These are phyloP conservation scores for Ochromonas danica DNA, from an alignment of 108 stramenopile genomes.

Conservation along the genomic window DNA sequence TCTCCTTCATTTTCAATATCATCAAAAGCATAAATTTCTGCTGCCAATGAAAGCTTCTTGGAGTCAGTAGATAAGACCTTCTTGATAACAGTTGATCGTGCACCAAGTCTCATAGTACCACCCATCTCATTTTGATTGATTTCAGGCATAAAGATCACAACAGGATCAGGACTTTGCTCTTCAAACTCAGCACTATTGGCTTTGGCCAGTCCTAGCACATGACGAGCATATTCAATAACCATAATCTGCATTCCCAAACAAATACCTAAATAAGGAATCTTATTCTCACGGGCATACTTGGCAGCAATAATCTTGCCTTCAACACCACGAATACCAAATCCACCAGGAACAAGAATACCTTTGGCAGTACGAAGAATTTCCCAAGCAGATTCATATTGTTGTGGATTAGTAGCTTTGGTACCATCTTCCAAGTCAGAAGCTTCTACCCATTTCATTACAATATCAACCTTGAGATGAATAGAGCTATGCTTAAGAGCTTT, in stretches of 20 bases:
- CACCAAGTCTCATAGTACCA: constrained; percentile 97
- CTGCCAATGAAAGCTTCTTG: constrained; percentile 28
- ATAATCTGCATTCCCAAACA: constrained; percentile 95
- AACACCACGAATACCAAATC: constrained; percentile 86
- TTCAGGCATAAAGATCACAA: constrained; percentile 99
- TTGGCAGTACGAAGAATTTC: neutral
- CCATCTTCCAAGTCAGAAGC: constrained; percentile 77
- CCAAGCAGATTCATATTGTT: constrained; percentile 11
- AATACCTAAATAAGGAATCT: constrained; percentile 84
- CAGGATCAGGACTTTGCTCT: constrained; percentile 63
- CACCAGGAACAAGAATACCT: constrained; percentile 85
- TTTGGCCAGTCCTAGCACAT: constrained; percentile 70
- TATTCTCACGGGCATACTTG: constrained; percentile 76
- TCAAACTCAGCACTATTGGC: constrained; percentile 95
- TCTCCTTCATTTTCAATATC: neutral
- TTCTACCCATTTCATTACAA: constrained; percentile 92
- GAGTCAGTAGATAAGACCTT: neutral
- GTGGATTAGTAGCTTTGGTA: constrained; percentile 36
- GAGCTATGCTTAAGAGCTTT: constrained; percentile 87
- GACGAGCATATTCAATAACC: constrained; percentile 93
- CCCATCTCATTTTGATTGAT: constrained; percentile 93
- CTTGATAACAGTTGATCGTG: constrained; percentile 65
- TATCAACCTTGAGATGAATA: constrained; percentile 74
- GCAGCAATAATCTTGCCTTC: constrained; percentile 87
- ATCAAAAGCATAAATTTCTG: constrained; percentile 1